Conservation (phyloP, 768 basidiomycete species). For the Ramaria sp. region DNA sequence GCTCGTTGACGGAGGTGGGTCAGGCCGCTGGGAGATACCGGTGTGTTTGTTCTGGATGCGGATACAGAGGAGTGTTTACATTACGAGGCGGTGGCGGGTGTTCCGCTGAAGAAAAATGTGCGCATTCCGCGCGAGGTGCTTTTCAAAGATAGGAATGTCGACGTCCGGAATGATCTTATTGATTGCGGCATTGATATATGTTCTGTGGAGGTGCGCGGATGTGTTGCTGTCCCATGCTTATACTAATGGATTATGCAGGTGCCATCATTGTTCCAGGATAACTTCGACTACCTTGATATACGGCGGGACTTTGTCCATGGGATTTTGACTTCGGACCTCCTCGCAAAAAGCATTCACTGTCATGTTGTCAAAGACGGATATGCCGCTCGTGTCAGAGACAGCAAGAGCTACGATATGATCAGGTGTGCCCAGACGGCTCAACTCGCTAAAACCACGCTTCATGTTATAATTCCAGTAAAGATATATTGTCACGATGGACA, state of each 20-base stretch:
- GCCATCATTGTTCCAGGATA: slow-evolving; percentile 93
- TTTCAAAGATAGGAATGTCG: slow-evolving; percentile 63
- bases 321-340: slow-evolving; percentile 83
- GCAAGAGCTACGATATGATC: slow-evolving; percentile 81
- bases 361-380: slow-evolving; percentile 84
- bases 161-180: slow-evolving; percentile 80
- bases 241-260: slow-evolving; percentile 39
- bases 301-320: slow-evolving; percentile 91
- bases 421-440: slow-evolving; percentile 38
- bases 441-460: neutral
- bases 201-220: slow-evolving; percentile 67
- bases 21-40: slow-evolving; percentile 64
- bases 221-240: neutral
- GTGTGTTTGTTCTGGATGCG: slow-evolving; percentile 69
- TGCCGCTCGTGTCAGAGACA: slow-evolving; percentile 88
- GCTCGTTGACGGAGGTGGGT: slow-evolving; percentile 1
- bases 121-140: slow-evolving; percentile 74
- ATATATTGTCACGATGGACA: slow-evolving; percentile 87
- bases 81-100: slow-evolving; percentile 67
- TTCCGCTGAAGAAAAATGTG: slow-evolving; percentile 51
- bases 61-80: slow-evolving; percentile 74
- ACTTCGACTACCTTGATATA: slow-evolving; percentile 93
- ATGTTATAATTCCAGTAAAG: slow-evolving; percentile 49
- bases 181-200: slow-evolving; percentile 90
- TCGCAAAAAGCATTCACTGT: slow-evolving; percentile 91